phyloP scores from a whole-genome alignment of 768 basidiomycete genomes.

The Xanthoconium stramineum region DNA sequence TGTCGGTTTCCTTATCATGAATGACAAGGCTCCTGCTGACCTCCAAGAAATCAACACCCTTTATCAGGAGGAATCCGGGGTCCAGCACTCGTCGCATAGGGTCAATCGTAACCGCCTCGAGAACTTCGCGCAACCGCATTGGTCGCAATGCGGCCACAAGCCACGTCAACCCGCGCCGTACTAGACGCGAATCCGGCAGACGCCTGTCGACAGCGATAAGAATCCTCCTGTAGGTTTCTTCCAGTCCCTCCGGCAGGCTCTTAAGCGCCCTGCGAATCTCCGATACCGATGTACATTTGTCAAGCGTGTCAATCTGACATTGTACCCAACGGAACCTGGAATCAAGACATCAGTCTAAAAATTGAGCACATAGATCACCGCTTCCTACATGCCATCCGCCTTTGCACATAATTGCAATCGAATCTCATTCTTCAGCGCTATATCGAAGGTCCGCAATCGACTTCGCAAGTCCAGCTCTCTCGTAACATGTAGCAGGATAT shows the following conservation, averaged over 20 bases:
- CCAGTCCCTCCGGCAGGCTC: constrained; percentile 15
- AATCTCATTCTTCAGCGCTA: constrained; percentile 9
- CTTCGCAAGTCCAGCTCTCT: constrained; percentile 8
- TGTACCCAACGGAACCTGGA: constrained; percentile 19
- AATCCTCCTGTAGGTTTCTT: constrained; percentile 25
- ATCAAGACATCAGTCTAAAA: background rate
- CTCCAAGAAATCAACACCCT: background rate
- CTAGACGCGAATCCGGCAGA: background rate
- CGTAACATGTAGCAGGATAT: constrained; percentile 9
- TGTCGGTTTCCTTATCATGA: constrained; percentile 8
- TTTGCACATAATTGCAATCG: background rate
- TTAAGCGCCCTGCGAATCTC: constrained; percentile 4
- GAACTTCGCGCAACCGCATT: constrained; percentile 6
- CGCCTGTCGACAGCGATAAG: constrained; percentile 6
- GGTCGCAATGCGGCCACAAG: constrained; percentile 9
- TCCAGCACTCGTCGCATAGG: background rate
- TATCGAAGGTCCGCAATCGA: constrained; percentile 3
- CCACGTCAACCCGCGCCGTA: constrained; percentile 10
- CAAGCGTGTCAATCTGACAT: constrained; percentile 14
- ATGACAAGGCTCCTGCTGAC: constrained; percentile 6
- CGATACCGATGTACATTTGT: background rate
- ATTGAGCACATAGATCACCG: background rate
- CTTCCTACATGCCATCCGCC: constrained; percentile 23
- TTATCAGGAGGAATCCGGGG: background rate
- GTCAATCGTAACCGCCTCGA: constrained; percentile 9